Conservation (phyloP, 129 eudicot species). For the Saussurea involucrata region DNA sequence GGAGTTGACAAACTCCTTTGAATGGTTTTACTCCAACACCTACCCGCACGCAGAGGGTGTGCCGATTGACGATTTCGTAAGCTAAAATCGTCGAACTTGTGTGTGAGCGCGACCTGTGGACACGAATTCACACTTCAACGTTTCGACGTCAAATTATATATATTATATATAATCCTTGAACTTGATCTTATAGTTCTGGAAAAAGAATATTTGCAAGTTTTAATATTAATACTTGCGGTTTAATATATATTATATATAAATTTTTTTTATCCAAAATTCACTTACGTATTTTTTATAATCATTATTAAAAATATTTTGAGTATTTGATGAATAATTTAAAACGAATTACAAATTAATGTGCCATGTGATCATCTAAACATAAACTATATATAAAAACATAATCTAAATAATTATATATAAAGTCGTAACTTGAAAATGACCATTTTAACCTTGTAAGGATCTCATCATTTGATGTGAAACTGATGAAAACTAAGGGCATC, state of each 20-base stretch:
- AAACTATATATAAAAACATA: neutral
- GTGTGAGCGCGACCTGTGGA: too few species aligned
- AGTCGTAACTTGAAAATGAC: neutral
- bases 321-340: neutral
- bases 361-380: neutral
- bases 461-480: neutral
- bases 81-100: too few species aligned
- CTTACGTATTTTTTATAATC: too few species aligned
- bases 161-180: neutral
- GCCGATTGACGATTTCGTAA: too few species aligned
- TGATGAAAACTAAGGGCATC: neutral
- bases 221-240: neutral
- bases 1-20: too few species aligned
- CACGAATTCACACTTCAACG: too few species aligned
- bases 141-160: neutral
- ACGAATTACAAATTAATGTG: neutral
- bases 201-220: neutral
- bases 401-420: too few species aligned
- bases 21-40: too few species aligned
- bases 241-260: neutral
- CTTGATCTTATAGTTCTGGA: neutral
- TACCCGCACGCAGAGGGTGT: too few species aligned
- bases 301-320: neutral
- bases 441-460: neutral
- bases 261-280: too few species aligned